These are phyloP conservation scores for Stachybotrys echinatus DNA, from an alignment of 2,329 filamentous ascomycete species.

Conservation along the genomic window DNA sequence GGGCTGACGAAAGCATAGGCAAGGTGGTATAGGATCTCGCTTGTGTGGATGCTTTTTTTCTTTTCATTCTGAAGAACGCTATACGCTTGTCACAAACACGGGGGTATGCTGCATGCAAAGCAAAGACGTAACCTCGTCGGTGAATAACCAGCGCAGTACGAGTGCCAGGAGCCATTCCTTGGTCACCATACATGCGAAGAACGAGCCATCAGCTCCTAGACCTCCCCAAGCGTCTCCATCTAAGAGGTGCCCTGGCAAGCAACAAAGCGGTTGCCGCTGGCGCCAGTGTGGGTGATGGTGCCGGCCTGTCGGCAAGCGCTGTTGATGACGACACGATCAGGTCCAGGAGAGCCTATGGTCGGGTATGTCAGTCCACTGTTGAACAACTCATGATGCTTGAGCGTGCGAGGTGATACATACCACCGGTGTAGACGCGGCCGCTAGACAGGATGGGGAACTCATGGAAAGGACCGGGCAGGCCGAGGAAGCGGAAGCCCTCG, in stretches of 20 bases:
- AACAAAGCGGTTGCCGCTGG: constrained; percentile 63
- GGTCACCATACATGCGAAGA: too few relatives aligned
- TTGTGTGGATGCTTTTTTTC: too few relatives aligned
- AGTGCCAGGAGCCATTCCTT: too few relatives aligned
- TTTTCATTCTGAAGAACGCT: neutral
- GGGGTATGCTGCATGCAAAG: neutral
- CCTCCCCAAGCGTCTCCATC: neutral
- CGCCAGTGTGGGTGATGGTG: constrained; percentile 65
- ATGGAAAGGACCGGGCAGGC: constrained; percentile 25
- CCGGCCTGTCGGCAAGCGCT: constrained; percentile 55
- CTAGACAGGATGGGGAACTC: constrained; percentile 30
- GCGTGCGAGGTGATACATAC: constrained; percentile 13
- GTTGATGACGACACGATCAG: constrained; percentile 60
- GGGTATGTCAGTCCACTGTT: neutral
- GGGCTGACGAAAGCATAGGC: too few relatives aligned
- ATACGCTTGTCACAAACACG: neutral
- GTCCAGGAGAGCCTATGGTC: constrained; percentile 42
- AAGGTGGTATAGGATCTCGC: too few relatives aligned
- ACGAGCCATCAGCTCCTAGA: too few relatives aligned
- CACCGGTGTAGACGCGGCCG: constrained; percentile 26
- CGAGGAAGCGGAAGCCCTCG: constrained; percentile 29
- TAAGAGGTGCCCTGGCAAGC: constrained; percentile 37
- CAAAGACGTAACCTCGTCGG: too few relatives aligned
- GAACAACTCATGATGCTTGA: neutral
- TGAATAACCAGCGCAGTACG: too few relatives aligned